phyloP scores from a whole-genome alignment of 768 basidiomycete genomes.

The Russula sp. region DNA sequence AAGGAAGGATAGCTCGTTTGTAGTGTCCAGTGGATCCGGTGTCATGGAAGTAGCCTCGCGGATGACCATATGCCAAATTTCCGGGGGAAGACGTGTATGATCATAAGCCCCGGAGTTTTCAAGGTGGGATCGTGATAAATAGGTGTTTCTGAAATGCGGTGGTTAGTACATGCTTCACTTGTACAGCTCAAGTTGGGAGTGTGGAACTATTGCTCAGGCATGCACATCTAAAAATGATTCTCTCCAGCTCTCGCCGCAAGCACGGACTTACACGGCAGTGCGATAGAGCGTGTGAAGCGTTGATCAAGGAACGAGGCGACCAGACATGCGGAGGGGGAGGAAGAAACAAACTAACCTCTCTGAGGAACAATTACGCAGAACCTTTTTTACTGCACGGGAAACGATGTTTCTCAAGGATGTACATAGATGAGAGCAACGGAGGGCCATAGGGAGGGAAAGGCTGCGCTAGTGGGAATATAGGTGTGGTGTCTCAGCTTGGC shows the following conservation, averaged over 20 bases:
- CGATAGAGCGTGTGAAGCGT: not conserved
- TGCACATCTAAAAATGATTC: not conserved
- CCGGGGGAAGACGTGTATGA: constrained; percentile 41
- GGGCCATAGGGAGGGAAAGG: not conserved
- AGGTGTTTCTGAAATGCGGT: not conserved
- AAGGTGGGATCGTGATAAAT: not conserved
- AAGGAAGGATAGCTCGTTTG: constrained; percentile 54
- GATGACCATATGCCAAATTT: constrained; percentile 63
- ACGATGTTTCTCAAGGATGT: not conserved
- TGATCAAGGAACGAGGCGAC: not conserved
- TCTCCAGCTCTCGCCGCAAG: not conserved
- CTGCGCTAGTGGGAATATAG: not conserved
- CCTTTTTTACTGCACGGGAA: constrained; percentile 3
- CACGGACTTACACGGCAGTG: not conserved
- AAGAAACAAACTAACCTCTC: not conserved
- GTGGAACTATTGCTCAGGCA: not conserved
- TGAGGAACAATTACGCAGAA: not conserved
- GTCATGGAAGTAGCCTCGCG: constrained; percentile 46
- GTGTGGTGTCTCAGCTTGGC: not conserved
- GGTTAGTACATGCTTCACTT: not conserved
- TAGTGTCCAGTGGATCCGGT: constrained; percentile 43
- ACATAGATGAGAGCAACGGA: constrained; percentile 5
- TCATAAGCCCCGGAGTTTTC: constrained; percentile 13
- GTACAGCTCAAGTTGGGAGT: not conserved
- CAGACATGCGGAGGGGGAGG: not conserved